These are phyloP conservation scores for Coemansia sp. DNA, from an alignment of 192 early-diverging fungal species.

Conservation along the genomic window DNA sequence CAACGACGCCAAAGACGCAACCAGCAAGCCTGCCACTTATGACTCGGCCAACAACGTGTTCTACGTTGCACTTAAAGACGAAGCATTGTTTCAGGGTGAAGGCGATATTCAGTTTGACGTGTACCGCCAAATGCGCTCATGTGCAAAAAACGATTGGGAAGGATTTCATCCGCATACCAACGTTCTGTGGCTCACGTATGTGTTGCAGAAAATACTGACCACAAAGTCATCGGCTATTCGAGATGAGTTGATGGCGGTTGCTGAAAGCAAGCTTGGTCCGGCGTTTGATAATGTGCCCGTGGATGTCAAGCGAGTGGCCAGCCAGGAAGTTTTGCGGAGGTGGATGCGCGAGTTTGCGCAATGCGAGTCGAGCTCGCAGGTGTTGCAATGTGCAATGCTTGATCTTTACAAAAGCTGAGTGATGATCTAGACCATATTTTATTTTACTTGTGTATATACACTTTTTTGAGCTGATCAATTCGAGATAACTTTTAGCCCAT, in stretches of 20 bases:
- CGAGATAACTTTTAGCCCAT: background rate
- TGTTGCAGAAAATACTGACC: slow-evolving; percentile 50
- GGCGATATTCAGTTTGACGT: slow-evolving; percentile 76
- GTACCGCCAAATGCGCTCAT: slow-evolving; percentile 66
- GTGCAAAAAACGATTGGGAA: slow-evolving; percentile 38
- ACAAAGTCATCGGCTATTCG: slow-evolving; percentile 44
- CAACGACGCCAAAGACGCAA: slow-evolving; percentile 33
- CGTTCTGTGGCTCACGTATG: slow-evolving; percentile 51
- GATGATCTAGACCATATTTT: too few species aligned
- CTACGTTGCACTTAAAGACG: slow-evolving; percentile 58
- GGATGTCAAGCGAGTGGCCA: slow-evolving; percentile 36
- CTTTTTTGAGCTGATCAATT: background rate
- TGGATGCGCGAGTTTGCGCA: slow-evolving; percentile 55
- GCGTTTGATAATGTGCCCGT: slow-evolving; percentile 20
- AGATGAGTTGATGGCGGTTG: slow-evolving; percentile 47
- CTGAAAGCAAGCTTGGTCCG: slow-evolving; percentile 43
- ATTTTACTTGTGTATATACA: background rate
- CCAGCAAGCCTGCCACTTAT: slow-evolving; percentile 33
- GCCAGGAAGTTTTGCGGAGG: slow-evolving; percentile 49
- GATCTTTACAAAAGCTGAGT: slow-evolving; percentile 49
- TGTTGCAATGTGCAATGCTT: slow-evolving; percentile 47
- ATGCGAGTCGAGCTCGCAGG: slow-evolving; percentile 47
- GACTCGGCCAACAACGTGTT: slow-evolving; percentile 52
- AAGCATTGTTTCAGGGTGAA: slow-evolving; percentile 56
- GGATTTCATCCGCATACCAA: slow-evolving; percentile 52